Evolutionary conservation across 345 rosid species (phyloP).

Genomic region (Eucalyptus globulus): DNA sequence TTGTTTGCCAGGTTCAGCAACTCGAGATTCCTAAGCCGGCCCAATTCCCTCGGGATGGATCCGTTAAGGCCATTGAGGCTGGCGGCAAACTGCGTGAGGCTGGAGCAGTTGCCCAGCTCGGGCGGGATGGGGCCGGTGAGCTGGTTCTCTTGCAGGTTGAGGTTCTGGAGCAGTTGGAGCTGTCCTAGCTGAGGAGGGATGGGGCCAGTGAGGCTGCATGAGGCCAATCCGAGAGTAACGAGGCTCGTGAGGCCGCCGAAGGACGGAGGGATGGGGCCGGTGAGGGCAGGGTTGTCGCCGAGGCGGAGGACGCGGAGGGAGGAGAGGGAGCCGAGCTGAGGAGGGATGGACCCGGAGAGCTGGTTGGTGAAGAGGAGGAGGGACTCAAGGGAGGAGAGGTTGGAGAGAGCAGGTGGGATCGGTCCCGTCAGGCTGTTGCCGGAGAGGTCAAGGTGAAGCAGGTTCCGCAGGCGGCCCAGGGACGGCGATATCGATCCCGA

Average conservation of each 20-base stretch:
- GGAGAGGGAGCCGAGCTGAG: conserved; percentile 50
- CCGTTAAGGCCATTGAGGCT: conserved; percentile 62
- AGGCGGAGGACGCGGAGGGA: conserved; percentile 50
- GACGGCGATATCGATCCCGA: conserved; percentile 60
- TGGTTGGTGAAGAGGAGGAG: conserved; percentile 73
- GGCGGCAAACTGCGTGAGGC: conserved; percentile 32
- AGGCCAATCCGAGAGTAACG: conserved; percentile 58
- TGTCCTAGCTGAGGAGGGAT: conserved; percentile 59
- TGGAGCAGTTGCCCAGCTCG: conserved; percentile 70
- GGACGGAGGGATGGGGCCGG: conserved; percentile 57
- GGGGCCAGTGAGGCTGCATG: conserved; percentile 57
- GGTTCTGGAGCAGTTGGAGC: conserved; percentile 21
- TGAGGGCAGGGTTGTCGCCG: conserved; percentile 71
- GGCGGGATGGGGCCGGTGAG: conserved; percentile 61
- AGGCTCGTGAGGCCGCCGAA: conserved; percentile 46
- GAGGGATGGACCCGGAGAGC: conserved; percentile 72
- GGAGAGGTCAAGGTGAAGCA: conserved; percentile 90
- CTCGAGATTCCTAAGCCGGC: conserved; percentile 34
- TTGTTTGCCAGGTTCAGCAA: conserved; percentile 63
- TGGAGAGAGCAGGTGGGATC: conserved; percentile 76
- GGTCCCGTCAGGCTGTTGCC: conserved; percentile 73
- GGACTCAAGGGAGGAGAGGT: conserved; percentile 73
- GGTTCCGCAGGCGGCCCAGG: conserved; percentile 49
- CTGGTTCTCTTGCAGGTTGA: conserved; percentile 58
- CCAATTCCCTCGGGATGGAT: conserved; percentile 56